Conservation (phyloP, 2,329 filamentous ascomycete species). For the Fusarium veterinarium region DNA sequence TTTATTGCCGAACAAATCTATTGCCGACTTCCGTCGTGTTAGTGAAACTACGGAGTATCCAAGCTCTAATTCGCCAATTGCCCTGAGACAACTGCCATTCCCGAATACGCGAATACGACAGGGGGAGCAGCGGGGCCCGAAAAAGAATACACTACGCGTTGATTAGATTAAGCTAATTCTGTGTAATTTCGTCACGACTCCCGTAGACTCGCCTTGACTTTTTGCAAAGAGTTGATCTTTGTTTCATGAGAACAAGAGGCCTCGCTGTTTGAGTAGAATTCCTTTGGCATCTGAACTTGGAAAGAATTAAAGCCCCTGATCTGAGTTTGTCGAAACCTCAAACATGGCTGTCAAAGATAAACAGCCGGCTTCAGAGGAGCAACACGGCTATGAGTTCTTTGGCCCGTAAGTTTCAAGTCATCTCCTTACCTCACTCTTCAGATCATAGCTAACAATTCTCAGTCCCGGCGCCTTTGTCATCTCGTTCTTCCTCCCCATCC, state of each 20-base stretch:
- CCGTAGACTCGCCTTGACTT: background rate
- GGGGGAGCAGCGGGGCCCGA: slow-evolving; percentile 3
- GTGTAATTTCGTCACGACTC: slow-evolving; percentile 35
- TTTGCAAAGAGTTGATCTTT: slow-evolving; percentile 22
- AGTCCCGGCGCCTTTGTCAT: slow-evolving; percentile 83
- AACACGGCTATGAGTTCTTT: slow-evolving; percentile 63
- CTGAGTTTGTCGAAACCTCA: slow-evolving; percentile 3
- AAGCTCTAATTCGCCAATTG: slow-evolving; percentile 21
- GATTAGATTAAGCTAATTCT: slow-evolving; percentile 25
- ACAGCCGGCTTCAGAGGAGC: slow-evolving; percentile 43
- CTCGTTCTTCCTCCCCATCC: slow-evolving; percentile 81
- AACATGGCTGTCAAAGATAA: slow-evolving; percentile 51
- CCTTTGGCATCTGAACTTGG: background rate
- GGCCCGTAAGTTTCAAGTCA: slow-evolving; percentile 57
- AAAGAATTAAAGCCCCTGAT: background rate
- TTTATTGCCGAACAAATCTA: slow-evolving; percentile 2
- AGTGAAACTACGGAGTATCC: background rate
- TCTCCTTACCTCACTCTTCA: background rate
- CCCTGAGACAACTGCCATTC: background rate
- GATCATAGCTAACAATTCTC: slow-evolving; percentile 9
- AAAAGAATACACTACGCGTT: slow-evolving; percentile 26
- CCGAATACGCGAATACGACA: slow-evolving; percentile 33
- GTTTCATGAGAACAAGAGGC: background rate
- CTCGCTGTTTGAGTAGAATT: background rate
- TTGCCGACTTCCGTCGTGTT: slow-evolving; percentile 14